phyloP scores from a whole-genome alignment of 371 early-diverging fungal genomes.

The Rhizopus delemar region DNA sequence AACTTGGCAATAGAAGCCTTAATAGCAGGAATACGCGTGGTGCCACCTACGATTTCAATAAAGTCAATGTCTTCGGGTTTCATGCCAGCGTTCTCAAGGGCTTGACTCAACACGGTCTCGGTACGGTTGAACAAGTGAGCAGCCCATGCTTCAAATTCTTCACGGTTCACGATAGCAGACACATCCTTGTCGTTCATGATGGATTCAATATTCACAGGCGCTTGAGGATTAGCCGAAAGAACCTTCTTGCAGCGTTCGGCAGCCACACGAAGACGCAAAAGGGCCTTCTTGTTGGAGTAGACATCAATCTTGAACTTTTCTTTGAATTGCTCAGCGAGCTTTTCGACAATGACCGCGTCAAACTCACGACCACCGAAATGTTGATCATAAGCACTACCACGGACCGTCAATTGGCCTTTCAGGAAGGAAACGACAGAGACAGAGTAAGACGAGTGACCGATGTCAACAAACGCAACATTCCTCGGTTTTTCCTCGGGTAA shows the following conservation, averaged over 20 bases:
- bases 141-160: constrained; percentile 85
- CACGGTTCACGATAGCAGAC: constrained; percentile 75
- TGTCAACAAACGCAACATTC: constrained; percentile 91
- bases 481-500: constrained; percentile 94
- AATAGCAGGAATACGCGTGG: constrained; percentile 91
- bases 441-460: constrained; percentile 91
- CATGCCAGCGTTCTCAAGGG: constrained; percentile 77
- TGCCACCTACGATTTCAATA: constrained; percentile 93
- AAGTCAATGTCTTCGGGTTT: constrained; percentile 83
- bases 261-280: constrained; percentile 87
- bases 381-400: constrained; percentile 87
- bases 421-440: constrained; percentile 89
- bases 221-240: constrained; percentile 89
- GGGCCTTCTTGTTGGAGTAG: constrained; percentile 84
- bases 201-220: constrained; percentile 91
- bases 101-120: constrained; percentile 71
- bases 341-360: constrained; percentile 86
- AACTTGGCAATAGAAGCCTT: constrained; percentile 84
- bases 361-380: constrained; percentile 96
- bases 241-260: constrained; percentile 97
- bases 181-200: constrained; percentile 95
- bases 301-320: constrained; percentile 96
- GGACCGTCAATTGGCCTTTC: constrained; percentile 93
- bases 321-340: constrained; percentile 85
- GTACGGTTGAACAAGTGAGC: constrained; percentile 75